Base-by-base conservation (phyloP, 768 basidiomycete genomes). In the Exidia glandulosa region DNA sequence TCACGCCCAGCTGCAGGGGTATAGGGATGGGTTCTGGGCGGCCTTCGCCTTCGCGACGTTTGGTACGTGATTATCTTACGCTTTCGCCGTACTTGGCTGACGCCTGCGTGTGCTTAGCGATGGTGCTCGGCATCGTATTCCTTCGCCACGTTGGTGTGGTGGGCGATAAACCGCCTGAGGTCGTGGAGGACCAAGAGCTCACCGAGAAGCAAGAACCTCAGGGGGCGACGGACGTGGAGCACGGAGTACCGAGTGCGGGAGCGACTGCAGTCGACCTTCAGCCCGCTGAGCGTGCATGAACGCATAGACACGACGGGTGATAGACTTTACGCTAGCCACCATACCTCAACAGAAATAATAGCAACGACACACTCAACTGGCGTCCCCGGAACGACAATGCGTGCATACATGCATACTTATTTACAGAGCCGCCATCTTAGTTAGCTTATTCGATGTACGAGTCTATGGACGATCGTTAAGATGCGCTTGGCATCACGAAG, bases 11-110 rank as follows among this genome's bases (percentile, higher is more conserved):
- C 70, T 87, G n/a, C 56, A 64, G 19, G 81, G 80, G 32, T 90
- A 87, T 67, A 72, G 74, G 33, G 77, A 80, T 23, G 86, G 86
- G 2, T 79, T 85, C 63, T 90, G 87, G 86, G 77, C 79, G 0
- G 70, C 71, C 7, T 82, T 83, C 61, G 81, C 77, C 10, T 87
- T 89, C 68, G 81, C 82, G 4, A 68, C 83, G 32, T 64, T 83
- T 32, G 83, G 86, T 84, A 64, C 29, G 77, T 70, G 32, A 47
- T 25, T 37, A 23, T 1, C 30, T 61, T 33, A n/a, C 29, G n/a
- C 10, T 32, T 14, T 2, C 27, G 6, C 12, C 6, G 31, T 10
- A 3, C 23, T 6, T 59, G 5, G 13, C 30, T 50, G 32, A 30
- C 50, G 14, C 41, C 16, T n/a, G n/a, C 36, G 36, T 19, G 36